Base-by-base conservation (phyloP, 1,284 basidiomycete species). In the Schizophyllum amplum region DNA sequence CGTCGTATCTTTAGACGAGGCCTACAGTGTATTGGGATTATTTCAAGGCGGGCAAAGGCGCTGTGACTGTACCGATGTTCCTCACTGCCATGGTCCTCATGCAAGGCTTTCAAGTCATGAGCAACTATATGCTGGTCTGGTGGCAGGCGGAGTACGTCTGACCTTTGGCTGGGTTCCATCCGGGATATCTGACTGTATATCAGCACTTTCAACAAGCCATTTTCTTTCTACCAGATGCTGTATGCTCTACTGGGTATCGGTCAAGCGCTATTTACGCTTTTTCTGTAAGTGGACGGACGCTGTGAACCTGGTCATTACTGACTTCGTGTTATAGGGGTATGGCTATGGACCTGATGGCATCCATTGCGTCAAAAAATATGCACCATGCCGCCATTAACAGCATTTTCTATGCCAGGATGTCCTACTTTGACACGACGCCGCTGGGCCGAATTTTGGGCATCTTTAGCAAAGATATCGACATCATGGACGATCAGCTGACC, bases 371-470 rank as follows among this genome's bases (percentile, higher is more conserved):
- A 51, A 60, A 55, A 64, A 59, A 63, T 75, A 75, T 64, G 73
- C 75, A 24, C 48, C 66, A 80, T 75, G 70, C 68, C 49, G 83
- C 87, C 1, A 83, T 90, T 57, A 69, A 73, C 4, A 78, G 84
- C 25, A 78, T 92, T 47, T 79, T 84, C 72, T 78, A 83, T 62
- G 86, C 89, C 0, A 92, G 92, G 0, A 92, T 92, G 84, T 82
- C 82, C 4, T 94, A 93, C 76, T 94, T 93, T 66, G 93, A 95
- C 67, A 93, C 91, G 0, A 94, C 91, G 79, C 94, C 94, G 5
- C 76, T 94, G 13, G 94, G 94, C 13, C 86, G 94, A 21, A 92
- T 96, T 65, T 87, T 92, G 82, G 92, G 92, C 69, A 80, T 90
- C 17, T 89, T 92, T 69, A 79, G 84, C 1, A 88, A 88, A 70